A percentile compares a stretch with the other conserved stretches of the same genome.
phyloP scores from a whole-genome alignment of 2,329 filamentous ascomycete genomes.

The Ilyonectria robusta region DNA sequence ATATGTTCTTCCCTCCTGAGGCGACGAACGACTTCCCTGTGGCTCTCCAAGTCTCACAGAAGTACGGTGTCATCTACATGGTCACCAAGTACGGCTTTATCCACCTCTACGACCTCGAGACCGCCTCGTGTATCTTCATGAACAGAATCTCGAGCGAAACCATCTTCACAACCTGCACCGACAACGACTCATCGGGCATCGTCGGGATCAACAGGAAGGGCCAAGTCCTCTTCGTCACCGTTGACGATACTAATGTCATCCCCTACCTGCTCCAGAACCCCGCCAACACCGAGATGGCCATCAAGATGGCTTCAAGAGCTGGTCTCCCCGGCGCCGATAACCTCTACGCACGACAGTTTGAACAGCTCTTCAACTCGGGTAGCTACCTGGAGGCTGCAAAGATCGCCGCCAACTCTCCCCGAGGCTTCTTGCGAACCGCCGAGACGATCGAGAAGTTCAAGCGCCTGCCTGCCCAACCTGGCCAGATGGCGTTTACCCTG shows the following conservation, averaged over 20 bases:
- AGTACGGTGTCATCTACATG: constrained; percentile 96
- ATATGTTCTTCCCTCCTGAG: constrained; percentile 97
- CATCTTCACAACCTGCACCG: constrained; percentile 93
- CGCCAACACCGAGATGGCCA: constrained; percentile 91
- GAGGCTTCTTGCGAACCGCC: constrained; percentile 92
- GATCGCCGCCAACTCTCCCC: constrained; percentile 95
- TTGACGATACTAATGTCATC: constrained; percentile 92
- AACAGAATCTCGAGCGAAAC: constrained; percentile 99
- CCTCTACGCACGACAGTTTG: constrained; percentile 93
- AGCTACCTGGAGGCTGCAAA: constrained; percentile 93
- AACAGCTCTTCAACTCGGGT: constrained; percentile 84
- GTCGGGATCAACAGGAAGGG: constrained; percentile 98
- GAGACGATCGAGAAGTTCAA: constrained; percentile 98
- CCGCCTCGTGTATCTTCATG: constrained; percentile 97
- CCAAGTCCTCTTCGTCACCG: constrained; percentile 92
- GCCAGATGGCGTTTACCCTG: constrained; percentile 92
- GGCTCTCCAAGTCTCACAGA: constrained; percentile 95
- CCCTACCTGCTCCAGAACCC: constrained; percentile 97
- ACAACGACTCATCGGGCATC: constrained; percentile 88
- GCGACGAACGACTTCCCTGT: constrained; percentile 98
- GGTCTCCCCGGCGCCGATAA: constrained; percentile 95
- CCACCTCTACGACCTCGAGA: constrained; percentile 97
- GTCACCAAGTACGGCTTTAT: constrained; percentile 99
- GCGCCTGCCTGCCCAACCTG: constrained; percentile 82
- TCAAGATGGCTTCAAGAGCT: constrained; percentile 95